These are phyloP conservation scores for Plasmodium reichenowi DNA, from an alignment of 169 alveolate genomes.

Conservation along the genomic window DNA sequence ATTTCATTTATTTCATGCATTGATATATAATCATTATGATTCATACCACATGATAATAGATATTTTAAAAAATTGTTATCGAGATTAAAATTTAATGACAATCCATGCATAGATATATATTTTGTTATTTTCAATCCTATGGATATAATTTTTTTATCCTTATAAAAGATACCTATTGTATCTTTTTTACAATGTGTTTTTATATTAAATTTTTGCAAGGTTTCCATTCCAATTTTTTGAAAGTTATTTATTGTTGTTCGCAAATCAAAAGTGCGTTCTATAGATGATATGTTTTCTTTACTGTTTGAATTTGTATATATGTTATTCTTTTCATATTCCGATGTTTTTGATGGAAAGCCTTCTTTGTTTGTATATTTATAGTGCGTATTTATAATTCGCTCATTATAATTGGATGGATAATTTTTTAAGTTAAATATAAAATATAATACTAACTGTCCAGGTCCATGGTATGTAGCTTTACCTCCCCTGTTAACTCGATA, in stretches of 20 bases:
- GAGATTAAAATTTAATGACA: constrained; percentile 78
- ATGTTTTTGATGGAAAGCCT: not conserved
- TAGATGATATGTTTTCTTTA: not conserved
- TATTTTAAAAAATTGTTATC: constrained; percentile 34
- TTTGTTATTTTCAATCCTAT: constrained; percentile 78
- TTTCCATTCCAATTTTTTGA: constrained; percentile 58
- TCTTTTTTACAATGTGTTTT: constrained; percentile 64
- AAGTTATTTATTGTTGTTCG: constrained; percentile 71
- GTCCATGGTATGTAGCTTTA: constrained; percentile 83
- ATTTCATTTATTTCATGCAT: constrained; percentile 49
- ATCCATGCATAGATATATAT: constrained; percentile 82
- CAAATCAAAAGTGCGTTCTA: constrained; percentile 59
- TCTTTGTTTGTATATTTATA: constrained; percentile 36
- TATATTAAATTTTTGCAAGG: constrained; percentile 29
- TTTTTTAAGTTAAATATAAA: constrained; percentile 79
- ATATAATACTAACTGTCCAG: constrained; percentile 83
- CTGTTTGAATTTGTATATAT: not conserved
- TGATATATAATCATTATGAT: constrained; percentile 47
- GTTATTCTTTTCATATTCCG: not conserved
- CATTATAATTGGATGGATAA: constrained; percentile 61
- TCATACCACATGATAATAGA: constrained; percentile 82
- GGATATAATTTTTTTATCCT: constrained; percentile 76
- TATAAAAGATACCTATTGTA: constrained; percentile 77
- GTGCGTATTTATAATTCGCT: constrained; percentile 17
- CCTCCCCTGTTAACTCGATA: constrained; percentile 85